Evolutionary conservation across 2,329 filamentous ascomycete species (phyloP), one percentile per base, ranked within the genome.

Genomic region (Parafenestella ontariensis): DNA sequence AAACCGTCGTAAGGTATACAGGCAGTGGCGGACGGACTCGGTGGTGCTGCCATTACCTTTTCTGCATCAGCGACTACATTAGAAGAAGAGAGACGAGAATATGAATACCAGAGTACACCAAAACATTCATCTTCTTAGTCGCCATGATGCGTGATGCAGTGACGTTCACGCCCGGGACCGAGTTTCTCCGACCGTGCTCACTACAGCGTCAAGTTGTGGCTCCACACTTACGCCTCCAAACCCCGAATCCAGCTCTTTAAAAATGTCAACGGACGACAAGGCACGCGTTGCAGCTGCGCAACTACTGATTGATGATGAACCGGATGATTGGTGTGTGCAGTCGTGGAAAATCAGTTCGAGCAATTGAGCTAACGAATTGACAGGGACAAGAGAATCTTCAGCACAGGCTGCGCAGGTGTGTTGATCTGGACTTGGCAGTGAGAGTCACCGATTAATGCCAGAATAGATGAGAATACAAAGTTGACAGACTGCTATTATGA

Each of bases 341-440:
- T 55, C 53, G 60, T 46, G 46, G 31, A 34, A 15, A 34, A n/a
- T 34, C 15, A 34, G 13, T 5, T n/a, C 3, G 31, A 17, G 46
- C 53, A 52, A 56, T 67, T 66, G 64, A 65, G 54, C 57, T 64
- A 57, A 52, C 43, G 24, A 46, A 28, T 5, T 36, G 29, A 65
- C 73, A 98, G 94, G 94, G 93, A 98, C 81, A 94, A 96, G 84
- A 85, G 95, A 73, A 98, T 98, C 77, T 96, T 92, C 81, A 96
- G 92, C 81, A 98, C 94, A 2, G 95, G 94, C 54, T 98, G 94
- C 72, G 86, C 92, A 77, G 88, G 94, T 96, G 79, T 13, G 59
- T 57, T 6, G 6, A 7, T 6, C 24, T n/a, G 4, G 17, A 8
- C 1, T 29, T n/a, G 13, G 20, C n/a, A 15, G 31, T 10, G 5